A percentile compares a stretch with the other conserved stretches of the same genome.
Evolutionary conservation across 1,139 yeast genomes (phyloP).

Genomic region (Nakaseomyces bracarensis): DNA sequence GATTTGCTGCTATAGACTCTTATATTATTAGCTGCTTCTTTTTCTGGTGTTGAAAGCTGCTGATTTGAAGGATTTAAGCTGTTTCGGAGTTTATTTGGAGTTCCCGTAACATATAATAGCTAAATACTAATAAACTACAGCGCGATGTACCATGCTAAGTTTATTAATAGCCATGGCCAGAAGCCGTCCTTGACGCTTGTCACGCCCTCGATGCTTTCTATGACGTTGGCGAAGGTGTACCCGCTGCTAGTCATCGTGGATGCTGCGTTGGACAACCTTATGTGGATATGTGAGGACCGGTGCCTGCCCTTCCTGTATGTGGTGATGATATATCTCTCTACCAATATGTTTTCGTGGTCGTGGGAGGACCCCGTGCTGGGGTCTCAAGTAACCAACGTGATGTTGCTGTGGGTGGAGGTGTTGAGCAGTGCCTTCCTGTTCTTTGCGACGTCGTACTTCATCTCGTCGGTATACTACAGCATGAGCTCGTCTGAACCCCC

Average conservation of each 20-base stretch:
- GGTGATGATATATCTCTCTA: constrained; percentile 7
- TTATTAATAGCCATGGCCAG: constrained; percentile 21
- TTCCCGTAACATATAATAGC: no score
- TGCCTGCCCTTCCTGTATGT: constrained; percentile 17
- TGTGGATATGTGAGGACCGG: constrained; percentile 20
- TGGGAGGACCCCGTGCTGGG: constrained; percentile 8
- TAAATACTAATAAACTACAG: no score
- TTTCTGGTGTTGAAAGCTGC: not conserved
- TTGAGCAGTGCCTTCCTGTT: constrained; percentile 15
- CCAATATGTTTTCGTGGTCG: constrained; percentile 1
- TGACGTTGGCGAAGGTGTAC: constrained; percentile 12
- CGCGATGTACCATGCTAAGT: constrained; percentile 19
- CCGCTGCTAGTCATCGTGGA: constrained; percentile 17
- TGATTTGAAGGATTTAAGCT: not conserved
- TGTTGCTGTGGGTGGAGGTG: constrained; percentile 20
- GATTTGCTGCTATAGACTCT: no score
- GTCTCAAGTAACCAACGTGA: constrained; percentile 7
- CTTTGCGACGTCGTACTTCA: constrained; percentile 19
- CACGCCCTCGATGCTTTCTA: constrained; percentile 9
- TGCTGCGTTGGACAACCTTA: constrained; percentile 13
- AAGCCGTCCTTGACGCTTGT: constrained; percentile 20
- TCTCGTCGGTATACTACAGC: constrained; percentile 19
- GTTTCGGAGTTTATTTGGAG: not conserved
- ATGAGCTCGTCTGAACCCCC: constrained; percentile 26
- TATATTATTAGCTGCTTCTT: no score